Evolutionary conservation across 2,329 filamentous ascomycete genomes (phyloP).

Genomic region (Paraphoma chrysanthemicola): DNA sequence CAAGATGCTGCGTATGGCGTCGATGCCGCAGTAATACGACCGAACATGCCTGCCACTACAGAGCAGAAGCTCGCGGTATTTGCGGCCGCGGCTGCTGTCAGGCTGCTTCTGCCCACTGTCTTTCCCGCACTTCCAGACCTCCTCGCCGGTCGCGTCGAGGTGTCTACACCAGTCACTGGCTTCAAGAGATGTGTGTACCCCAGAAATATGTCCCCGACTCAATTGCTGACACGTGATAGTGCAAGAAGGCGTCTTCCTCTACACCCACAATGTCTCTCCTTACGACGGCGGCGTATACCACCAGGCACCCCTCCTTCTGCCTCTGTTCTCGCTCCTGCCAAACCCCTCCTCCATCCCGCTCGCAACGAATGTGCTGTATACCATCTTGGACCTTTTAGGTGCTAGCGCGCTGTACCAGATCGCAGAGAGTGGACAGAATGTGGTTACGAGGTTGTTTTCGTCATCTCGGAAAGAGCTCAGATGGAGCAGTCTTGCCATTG

Average conservation of each 20-base stretch:
- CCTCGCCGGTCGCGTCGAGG: slow-evolving; percentile 89
- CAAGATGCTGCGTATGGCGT: slow-evolving; percentile 20
- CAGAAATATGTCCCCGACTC: background rate
- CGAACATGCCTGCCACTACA: background rate
- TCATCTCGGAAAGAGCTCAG: slow-evolving; percentile 77
- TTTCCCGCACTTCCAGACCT: slow-evolving; percentile 87
- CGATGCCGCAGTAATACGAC: slow-evolving; percentile 5
- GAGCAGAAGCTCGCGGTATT: slow-evolving; percentile 73
- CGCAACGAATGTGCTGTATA: slow-evolving; percentile 81
- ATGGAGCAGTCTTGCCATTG: slow-evolving; percentile 78
- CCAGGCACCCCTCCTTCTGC: slow-evolving; percentile 82
- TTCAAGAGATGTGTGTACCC: slow-evolving; percentile 83
- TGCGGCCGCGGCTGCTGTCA: slow-evolving; percentile 75
- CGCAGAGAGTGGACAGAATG: slow-evolving; percentile 76
- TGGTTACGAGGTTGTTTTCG: slow-evolving; percentile 74
- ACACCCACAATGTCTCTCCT: slow-evolving; percentile 93
- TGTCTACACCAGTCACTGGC: slow-evolving; percentile 95
- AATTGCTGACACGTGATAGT: slow-evolving; percentile 60
- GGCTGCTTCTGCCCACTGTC: slow-evolving; percentile 77
- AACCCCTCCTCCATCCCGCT: slow-evolving; percentile 70
- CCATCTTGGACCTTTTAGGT: slow-evolving; percentile 79
- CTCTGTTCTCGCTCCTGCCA: slow-evolving; percentile 88
- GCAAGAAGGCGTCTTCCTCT: slow-evolving; percentile 95
- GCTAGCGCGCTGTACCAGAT: slow-evolving; percentile 81
- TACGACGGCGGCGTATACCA: slow-evolving; percentile 91